A percentile compares a stretch with the other conserved stretches of the same genome.
These are phyloP conservation scores for Saussurea involucrata DNA, from an alignment of 129 eudicot genomes.

Conservation along the genomic window DNA sequence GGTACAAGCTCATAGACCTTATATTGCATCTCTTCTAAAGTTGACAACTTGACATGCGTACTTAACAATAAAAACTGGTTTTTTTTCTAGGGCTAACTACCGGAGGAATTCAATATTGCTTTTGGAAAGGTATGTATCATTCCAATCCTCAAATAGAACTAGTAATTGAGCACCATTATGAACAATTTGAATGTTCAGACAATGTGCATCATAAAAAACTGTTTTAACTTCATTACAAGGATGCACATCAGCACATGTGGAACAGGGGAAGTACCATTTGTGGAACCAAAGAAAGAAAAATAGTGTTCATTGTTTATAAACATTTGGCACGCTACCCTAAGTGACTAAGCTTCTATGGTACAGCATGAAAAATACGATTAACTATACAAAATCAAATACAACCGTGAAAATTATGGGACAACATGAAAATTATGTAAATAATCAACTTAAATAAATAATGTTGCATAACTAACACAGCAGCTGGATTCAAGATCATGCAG, in stretches of 20 bases:
- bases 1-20: constrained; percentile 34
- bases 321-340: neutral
- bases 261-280: neutral
- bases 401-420: neutral
- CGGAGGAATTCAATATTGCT: constrained; percentile 58
- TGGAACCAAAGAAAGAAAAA: neutral
- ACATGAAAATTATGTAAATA: neutral
- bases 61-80: neutral
- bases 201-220: neutral
- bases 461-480: neutral
- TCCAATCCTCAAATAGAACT: neutral
- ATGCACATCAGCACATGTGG: neutral
- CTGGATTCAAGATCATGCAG: neutral
- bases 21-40: neutral
- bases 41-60: neutral
- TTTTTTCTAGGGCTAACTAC: constrained; percentile 54
- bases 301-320: neutral
- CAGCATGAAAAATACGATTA: too few species aligned
- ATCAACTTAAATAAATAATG: neutral
- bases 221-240: neutral
- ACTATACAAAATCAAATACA: too few species aligned
- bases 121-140: constrained; percentile 63
- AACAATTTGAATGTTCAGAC: neutral
- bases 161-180: neutral
- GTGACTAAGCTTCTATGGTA: neutral